Conservation (phyloP, 163 green algal genomes). For the Volvox carteri region DNA sequence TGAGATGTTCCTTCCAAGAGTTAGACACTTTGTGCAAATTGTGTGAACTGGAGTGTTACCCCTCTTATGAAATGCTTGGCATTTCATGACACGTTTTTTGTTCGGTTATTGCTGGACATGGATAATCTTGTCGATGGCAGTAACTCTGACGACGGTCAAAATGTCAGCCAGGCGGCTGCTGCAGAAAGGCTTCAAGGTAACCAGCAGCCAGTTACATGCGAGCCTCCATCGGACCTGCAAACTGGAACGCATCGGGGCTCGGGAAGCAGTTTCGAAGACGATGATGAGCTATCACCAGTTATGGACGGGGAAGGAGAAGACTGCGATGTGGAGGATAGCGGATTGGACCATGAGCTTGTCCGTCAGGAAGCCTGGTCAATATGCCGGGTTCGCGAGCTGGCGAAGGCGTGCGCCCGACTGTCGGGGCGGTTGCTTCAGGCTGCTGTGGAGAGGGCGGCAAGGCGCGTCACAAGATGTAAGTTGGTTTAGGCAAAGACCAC, state of each 20-base stretch:
- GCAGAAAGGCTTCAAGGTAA: background rate
- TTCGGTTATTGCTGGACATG: background rate
- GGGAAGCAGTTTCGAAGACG: background rate
- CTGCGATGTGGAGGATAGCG: background rate
- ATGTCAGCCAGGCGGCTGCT: background rate
- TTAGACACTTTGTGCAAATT: background rate
- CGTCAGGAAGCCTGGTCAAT: slow-evolving; percentile 21
- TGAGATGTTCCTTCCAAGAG: background rate
- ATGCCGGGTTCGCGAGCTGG: slow-evolving; percentile 30
- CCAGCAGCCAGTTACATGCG: background rate
- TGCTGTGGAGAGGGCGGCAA: slow-evolving; percentile 17
- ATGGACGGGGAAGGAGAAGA: slow-evolving; percentile 2
- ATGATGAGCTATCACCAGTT: background rate
- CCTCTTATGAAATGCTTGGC: background rate
- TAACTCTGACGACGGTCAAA: background rate
- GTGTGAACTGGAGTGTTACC: background rate
- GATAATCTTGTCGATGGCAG: background rate
- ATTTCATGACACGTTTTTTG: background rate
- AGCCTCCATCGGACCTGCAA: background rate
- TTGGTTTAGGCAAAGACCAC: too few relatives aligned
- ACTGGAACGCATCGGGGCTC: background rate
- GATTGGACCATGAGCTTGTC: background rate
- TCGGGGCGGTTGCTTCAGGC: background rate
- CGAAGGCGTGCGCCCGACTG: slow-evolving; percentile 37
- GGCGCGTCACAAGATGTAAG: slow-evolving; percentile 26